phyloP scores from a whole-genome alignment of 129 eudicot species.

The carrot (Daucus carota) region DH1_v3.0 NC_030385.2:29010501-29011000 shows the following conservation, averaged over 20 bases:
- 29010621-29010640: conserved; percentile 33
- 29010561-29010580: conserved; percentile 31
- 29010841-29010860: not conserved
- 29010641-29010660: conserved; percentile 35
- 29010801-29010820: not conserved
- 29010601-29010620: conserved; percentile 33
- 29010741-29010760: not conserved
- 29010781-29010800: not conserved
- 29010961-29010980: not conserved
- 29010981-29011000: not conserved
- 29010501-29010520: conserved; percentile 28
- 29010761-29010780: conserved; percentile 10
- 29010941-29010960: not conserved
- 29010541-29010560: conserved; percentile 32
- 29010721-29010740: conserved; percentile 19
- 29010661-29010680: conserved; percentile 47
- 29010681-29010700: conserved; percentile 23
- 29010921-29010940: not conserved
- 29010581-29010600: conserved; percentile 40
- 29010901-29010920: not conserved
- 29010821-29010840: not conserved
- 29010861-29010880: not conserved
- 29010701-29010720: conserved; percentile 19
- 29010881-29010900: not conserved
- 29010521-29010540: conserved; percentile 11